Base-by-base conservation (phyloP, 768 basidiomycete species). In the Leucocoprinus leucothites region DNA sequence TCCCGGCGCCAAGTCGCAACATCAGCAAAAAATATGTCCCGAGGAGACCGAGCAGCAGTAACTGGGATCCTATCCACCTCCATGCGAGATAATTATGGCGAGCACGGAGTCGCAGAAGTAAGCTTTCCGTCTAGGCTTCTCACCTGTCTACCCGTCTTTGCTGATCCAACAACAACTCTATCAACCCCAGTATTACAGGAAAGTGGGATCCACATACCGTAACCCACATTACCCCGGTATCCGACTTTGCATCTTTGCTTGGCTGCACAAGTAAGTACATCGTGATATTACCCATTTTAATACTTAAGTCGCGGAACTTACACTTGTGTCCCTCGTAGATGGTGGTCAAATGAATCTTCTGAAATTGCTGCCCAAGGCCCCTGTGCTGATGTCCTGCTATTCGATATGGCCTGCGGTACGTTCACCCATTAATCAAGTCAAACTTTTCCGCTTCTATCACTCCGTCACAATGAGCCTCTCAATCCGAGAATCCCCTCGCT, bases 211-310 rank as follows among this genome's bases (percentile, higher is more conserved):
- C 18, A 82, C 79, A 9, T 88, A 90, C 67, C 80, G 86, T 11
- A 89, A 89, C 62, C 86, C 87, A 0, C 87, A 88, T 68, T 87
- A 82, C 58, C 84, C 82, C 1, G 86, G 84, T 5, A 75, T 88
- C 51, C 76, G 81, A 55, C 77, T 76, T 25, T 79, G 78, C 64
- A 67, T 84, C 19, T 77, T 77, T 58, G 63, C 74, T 24, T 82
- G 80, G 81, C 65, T 85, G 18, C 79, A 77, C 64, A 75, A 70
- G 82, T 78, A 53, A 54, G 66, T 58, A 13, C 40, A 3, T 43
- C 34, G 48, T 18, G 16, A n/a, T n/a, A 57, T 25, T 11, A n/a
- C 31, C 7, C 1, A 44, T 24, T 44, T 44, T n/a, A n/a, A n/a
- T 38, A 4, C 4, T n/a, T 38, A 13, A 38, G 14, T n/a, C 38